Base-by-base conservation (phyloP, 1,284 basidiomycete species). In the Ustilago bromivora region DNA sequence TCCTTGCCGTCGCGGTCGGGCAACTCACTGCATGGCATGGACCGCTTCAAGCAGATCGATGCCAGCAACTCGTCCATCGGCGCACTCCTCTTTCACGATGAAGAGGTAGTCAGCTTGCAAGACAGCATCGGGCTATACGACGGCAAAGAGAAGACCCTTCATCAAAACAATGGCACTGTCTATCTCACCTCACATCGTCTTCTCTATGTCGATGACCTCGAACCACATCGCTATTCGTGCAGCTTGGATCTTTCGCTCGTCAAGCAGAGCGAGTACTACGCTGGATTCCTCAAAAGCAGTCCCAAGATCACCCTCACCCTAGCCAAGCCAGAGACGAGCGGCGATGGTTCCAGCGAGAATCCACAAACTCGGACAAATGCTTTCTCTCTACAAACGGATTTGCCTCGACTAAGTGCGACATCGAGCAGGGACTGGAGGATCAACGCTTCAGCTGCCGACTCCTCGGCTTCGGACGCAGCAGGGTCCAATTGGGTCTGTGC, bases 231-330 rank as follows among this genome's bases (percentile, higher is more conserved):
- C 36, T 76, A 84, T 52, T 86, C 85, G 15, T 83, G 83, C 58
- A 90, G 92, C 62, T 79, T 88, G 35, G 78, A 84, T 76, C 89
- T 98, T 9, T 88, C 89, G 0, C 88, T 88, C 69, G 89, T 98
- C 60, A 88, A 88, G 1, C 92, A 92, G 81, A 96, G 94, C 3
- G 94, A 98, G 79, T 91, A 93, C 87, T 98, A 97, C 85, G 91
- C 92, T 3, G 96, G 96, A 3, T 92, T 99, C 71, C 92, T 98
- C 88, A 93, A 91, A 65, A 95, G 93, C 28, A 94, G 92, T 0
- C 84, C 96, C 4, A 99, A 99, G 87, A 90, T 97, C 71, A 96
- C 95, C 0, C 88, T 98, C n/a, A 58, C 66, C 17, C 64, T 82
- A n/a, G 68, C 71, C 38, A 65, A 62, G 57, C 49, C 40, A 12